Evolutionary conservation across 805 yeast genomes (phyloP), one percentile per base, ranked within the genome.

Genomic region (Sporopachydermia quercuum): DNA sequence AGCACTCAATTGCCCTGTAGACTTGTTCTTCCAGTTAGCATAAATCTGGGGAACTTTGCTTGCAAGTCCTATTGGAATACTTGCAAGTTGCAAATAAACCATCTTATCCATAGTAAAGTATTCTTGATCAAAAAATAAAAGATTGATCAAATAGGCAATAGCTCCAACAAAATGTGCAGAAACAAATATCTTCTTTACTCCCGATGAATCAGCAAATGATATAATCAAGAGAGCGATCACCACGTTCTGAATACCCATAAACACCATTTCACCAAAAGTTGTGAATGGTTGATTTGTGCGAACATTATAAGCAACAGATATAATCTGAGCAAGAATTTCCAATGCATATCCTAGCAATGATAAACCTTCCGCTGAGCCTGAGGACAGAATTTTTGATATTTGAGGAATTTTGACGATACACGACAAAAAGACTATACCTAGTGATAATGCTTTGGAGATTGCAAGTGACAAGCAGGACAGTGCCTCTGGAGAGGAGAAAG

Each of bases 1-100:
- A 4, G 58, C 50, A 8, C 65, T 53, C 41, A 64, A 47, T 41
- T 61, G 61, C 15, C 71, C 73, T 3, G 71, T 65, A 33, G 68
- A 62, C 39, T 56, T 60, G 30, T 50, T 49, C 35, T 46, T 45
- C 47, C 54, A 57, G 47, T 63, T 66, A 35, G 52, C 50, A 27
- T 48, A 15, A 15, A 65, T 65, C 47, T 67, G 71, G 0, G 71
- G 71, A 8, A 68, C 40, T 43, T 63, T 63, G 39, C 61, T 51
- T 6, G 52, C 39, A 14, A 64, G 47, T 1, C 56, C 45, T 36
- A 64, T 43, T 15, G 68, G 69, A 14, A 62, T 53, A 5, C 64
- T 52, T 18, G 56, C 44, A 16, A 53, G 49, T 36, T 60, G 62
- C 13, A 64, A 46, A 4, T 43, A 18, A 8, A 36, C 15, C 15